Conservation (phyloP, 202 grass and related monocot genomes). For the Alloteropsis angusta region DNA sequence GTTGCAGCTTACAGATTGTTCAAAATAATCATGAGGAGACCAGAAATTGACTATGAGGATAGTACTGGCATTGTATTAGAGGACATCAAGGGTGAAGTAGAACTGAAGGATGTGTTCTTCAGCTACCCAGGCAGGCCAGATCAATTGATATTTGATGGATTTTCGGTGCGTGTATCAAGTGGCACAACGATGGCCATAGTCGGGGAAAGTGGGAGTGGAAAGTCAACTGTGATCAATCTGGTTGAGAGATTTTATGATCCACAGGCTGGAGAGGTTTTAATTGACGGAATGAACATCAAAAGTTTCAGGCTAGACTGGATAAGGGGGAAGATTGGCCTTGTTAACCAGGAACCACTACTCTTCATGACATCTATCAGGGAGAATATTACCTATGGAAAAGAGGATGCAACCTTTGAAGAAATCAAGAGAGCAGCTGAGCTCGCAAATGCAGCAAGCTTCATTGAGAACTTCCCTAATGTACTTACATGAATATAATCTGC, state of each 20-base stretch:
- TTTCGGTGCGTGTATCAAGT: conserved; percentile 53
- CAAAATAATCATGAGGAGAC: conserved; percentile 57
- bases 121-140: conserved; percentile 76
- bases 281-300: conserved; percentile 71
- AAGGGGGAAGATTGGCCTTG: conserved; percentile 66
- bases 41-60: conserved; percentile 56
- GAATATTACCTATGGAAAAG: conserved; percentile 68
- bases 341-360: conserved; percentile 69
- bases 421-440: conserved; percentile 59
- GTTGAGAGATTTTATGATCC: conserved; percentile 88
- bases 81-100: conserved; percentile 59
- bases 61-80: conserved; percentile 46
- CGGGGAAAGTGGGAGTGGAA: conserved; percentile 79
- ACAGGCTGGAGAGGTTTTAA: conserved; percentile 60
- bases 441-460: conserved; percentile 62
- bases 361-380: conserved; percentile 71
- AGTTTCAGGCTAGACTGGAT: conserved; percentile 49
- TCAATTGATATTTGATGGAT: conserved; percentile 65
- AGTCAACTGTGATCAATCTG: conserved; percentile 72
- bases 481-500: conserved; percentile 9
- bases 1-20: conserved; percentile 68
- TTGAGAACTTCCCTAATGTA: conserved; percentile 81
- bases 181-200: conserved; percentile 69
- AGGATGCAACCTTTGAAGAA: conserved; percentile 63
- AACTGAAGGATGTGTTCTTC: conserved; percentile 74